Conservation (phyloP, 2,329 filamentous ascomycete species). For the Pyrenophora graminea region DNA sequence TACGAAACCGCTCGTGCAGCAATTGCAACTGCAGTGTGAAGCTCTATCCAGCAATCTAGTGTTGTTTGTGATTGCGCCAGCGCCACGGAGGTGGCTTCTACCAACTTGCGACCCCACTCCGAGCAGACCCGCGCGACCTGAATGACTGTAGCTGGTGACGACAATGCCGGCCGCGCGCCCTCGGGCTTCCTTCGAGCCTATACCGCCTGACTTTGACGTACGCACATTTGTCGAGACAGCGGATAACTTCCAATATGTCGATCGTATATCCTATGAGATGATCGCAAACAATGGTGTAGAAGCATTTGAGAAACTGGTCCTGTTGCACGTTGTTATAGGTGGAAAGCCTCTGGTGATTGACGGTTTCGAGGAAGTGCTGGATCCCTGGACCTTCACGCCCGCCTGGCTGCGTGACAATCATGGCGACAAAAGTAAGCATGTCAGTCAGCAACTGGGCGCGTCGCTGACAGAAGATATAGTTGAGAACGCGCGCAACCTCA, state of each 20-base stretch:
- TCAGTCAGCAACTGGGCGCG: conserved; percentile 22
- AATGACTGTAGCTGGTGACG: conserved; percentile 12
- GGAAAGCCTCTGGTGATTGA: conserved; percentile 91
- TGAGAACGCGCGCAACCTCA: conserved; percentile 83
- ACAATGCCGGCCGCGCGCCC: conserved; percentile 78
- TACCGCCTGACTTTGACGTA: conserved; percentile 83
- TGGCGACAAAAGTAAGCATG: conserved; percentile 72
- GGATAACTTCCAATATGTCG: conserved; percentile 84
- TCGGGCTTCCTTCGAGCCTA: conserved; percentile 87
- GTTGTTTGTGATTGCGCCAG: not conserved
- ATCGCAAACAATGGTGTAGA: conserved; percentile 76
- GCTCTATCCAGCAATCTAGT: not conserved
- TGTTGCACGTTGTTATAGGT: conserved; percentile 78
- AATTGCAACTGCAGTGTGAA: not conserved
- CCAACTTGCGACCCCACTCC: not conserved
- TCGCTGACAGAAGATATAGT: conserved; percentile 55
- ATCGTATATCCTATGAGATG: conserved; percentile 76
- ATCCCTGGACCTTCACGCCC: conserved; percentile 75
- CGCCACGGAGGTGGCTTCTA: conserved; percentile 3
- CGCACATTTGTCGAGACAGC: conserved; percentile 73
- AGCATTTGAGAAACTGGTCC: conserved; percentile 82
- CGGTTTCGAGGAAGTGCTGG: conserved; percentile 77
- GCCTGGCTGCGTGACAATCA: conserved; percentile 80
- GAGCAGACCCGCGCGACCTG: conserved; percentile 5
- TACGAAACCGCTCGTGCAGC: not conserved